A percentile compares a stretch with the other conserved stretches of the same genome.
phyloP scores from a whole-genome alignment of 768 basidiomycete genomes.

The Amanita pseudoporphyria region DNA sequence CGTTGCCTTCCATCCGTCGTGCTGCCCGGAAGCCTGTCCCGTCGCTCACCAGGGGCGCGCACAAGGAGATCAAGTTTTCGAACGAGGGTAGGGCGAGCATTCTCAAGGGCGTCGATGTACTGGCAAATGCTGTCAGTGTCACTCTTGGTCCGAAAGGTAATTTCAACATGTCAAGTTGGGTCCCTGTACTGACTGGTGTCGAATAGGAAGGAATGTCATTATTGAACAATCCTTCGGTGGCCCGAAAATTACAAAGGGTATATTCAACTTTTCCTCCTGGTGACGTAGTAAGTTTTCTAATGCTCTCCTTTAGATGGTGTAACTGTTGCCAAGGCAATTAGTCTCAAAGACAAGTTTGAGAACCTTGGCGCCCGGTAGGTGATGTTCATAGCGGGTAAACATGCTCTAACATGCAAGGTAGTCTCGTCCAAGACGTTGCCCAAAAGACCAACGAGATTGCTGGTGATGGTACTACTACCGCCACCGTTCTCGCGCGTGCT shows the following conservation, averaged over 20 bases:
- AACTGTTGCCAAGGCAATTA: slow-evolving; percentile 92
- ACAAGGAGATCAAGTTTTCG: slow-evolving; percentile 97
- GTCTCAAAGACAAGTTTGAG: slow-evolving; percentile 96
- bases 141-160: slow-evolving; percentile 94
- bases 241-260: slow-evolving; percentile 94
- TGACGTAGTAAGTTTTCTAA: slow-evolving; percentile 6
- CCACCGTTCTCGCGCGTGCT: slow-evolving; percentile 92
- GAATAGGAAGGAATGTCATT: slow-evolving; percentile 88
- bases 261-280: slow-evolving; percentile 14
- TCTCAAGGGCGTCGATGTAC: slow-evolving; percentile 90
- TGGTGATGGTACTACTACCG: slow-evolving; percentile 97
- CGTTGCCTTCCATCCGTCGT: slow-evolving; percentile 65
- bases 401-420: slow-evolving; percentile 17
- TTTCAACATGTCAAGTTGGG: not conserved
- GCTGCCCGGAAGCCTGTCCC: slow-evolving; percentile 48
- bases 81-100: slow-evolving; percentile 92
- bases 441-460: slow-evolving; percentile 96
- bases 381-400: slow-evolving; percentile 7
- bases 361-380: slow-evolving; percentile 94
- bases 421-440: slow-evolving; percentile 92
- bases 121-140: slow-evolving; percentile 94
- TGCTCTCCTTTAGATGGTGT: slow-evolving; percentile 68
- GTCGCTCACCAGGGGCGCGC: slow-evolving; percentile 55
- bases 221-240: slow-evolving; percentile 90
- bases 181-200: not conserved